Evolutionary conservation across 805 yeast species (phyloP).

Genomic region (Cyberlindnera subsufficiens): DNA sequence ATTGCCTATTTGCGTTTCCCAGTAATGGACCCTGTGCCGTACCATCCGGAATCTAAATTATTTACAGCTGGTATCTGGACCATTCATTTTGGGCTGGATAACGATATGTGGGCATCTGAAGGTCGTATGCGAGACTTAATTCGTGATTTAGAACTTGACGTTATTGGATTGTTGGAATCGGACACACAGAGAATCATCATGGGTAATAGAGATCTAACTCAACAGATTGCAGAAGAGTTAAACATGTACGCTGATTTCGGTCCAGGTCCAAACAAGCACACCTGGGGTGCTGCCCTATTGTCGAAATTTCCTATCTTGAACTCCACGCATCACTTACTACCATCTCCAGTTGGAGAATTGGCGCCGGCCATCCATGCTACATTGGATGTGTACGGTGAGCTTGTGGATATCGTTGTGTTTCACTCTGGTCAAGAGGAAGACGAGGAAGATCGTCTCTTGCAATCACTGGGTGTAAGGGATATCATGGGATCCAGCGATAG

Average conservation of each 20-base stretch:
- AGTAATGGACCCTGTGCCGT: constrained; percentile 57
- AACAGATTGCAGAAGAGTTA: constrained; percentile 83
- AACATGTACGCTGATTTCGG: constrained; percentile 96
- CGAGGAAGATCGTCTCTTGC: constrained; percentile 85
- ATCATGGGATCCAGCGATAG: constrained; percentile 78
- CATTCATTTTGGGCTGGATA: constrained; percentile 93
- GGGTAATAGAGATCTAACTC: constrained; percentile 94
- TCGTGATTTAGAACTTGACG: constrained; percentile 82
- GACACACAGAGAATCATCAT: constrained; percentile 92
- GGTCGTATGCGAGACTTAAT: constrained; percentile 81
- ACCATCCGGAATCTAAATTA: constrained; percentile 59
- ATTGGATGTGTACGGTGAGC: constrained; percentile 79
- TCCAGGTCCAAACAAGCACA: constrained; percentile 96
- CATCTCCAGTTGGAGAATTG: constrained; percentile 95
- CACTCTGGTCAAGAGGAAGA: constrained; percentile 99
- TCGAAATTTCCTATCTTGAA: constrained; percentile 91
- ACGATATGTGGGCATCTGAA: constrained; percentile 97
- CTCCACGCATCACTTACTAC: constrained; percentile 86
- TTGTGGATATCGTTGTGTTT: constrained; percentile 91
- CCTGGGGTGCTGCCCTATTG: constrained; percentile 94
- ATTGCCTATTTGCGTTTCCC: constrained; percentile 54
- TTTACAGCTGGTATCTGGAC: constrained; percentile 98
- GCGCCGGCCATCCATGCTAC: constrained; percentile 99
- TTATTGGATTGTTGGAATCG: constrained; percentile 84
- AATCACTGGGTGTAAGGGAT: constrained; percentile 66